Percentiles rank a stretch among this genome's conserved stretches.
Evolutionary conservation across 2,329 filamentous ascomycete species (phyloP).

Genomic region (Phyllosticta citribraziliensis): DNA sequence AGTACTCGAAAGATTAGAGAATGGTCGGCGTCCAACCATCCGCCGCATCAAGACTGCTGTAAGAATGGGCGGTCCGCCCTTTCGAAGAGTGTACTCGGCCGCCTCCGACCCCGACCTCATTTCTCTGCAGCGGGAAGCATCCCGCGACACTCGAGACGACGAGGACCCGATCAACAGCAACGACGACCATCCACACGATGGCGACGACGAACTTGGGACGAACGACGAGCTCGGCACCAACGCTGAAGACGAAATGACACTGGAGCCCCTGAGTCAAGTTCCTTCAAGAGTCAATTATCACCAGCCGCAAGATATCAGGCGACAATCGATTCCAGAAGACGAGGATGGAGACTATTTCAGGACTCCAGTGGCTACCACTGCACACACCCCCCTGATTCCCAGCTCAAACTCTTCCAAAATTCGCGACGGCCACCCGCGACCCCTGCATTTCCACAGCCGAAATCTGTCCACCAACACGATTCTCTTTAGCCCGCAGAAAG

Average conservation of each 20-base stretch:
- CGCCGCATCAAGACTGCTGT: slow-evolving; percentile 38
- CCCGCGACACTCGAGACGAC: slow-evolving; percentile 36
- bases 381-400: slow-evolving; percentile 17
- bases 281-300: slow-evolving; percentile 10
- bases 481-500: slow-evolving; percentile 63
- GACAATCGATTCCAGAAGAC: slow-evolving; percentile 21
- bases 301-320: slow-evolving; percentile 8
- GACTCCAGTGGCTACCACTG: slow-evolving; percentile 28
- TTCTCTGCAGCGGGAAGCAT: slow-evolving; percentile 22
- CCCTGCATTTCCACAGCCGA: slow-evolving; percentile 44
- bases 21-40: slow-evolving; percentile 41
- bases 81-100: slow-evolving; percentile 33
- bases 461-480: slow-evolving; percentile 77
- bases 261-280: slow-evolving; percentile 13
- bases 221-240: slow-evolving; percentile 55
- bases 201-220: slow-evolving; percentile 80
- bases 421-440: background rate
- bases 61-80: background rate
- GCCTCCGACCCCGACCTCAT: slow-evolving; percentile 47
- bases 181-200: slow-evolving; percentile 49
- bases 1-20: slow-evolving; percentile 49
- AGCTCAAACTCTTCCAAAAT: slow-evolving; percentile 15
- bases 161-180: slow-evolving; percentile 25
- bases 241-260: slow-evolving; percentile 31
- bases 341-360: slow-evolving; percentile 31